Percentiles rank a stretch among this genome's conserved stretches.
Evolutionary conservation across 192 early-diverging fungal genomes (phyloP).

Genomic region (Backusella luteola): DNA sequence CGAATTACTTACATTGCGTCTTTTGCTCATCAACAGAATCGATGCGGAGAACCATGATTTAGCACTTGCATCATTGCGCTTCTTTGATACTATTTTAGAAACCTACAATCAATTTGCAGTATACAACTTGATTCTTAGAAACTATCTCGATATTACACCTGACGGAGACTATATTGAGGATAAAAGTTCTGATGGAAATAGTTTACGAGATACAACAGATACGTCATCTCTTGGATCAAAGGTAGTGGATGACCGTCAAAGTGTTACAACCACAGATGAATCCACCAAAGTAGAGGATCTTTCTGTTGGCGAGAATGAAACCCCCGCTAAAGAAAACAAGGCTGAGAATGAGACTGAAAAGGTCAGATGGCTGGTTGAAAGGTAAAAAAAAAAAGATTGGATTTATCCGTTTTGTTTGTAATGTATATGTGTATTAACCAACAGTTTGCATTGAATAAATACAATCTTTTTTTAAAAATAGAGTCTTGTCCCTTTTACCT

Average conservation of each 20-base stretch:
- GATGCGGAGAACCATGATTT: slow-evolving; percentile 38
- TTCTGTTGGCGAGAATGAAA: slow-evolving; percentile 14
- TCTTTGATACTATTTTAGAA: slow-evolving; percentile 60
- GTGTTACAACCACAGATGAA: slow-evolving; percentile 10
- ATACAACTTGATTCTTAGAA: slow-evolving; percentile 55
- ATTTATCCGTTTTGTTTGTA: background rate
- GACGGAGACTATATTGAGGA: slow-evolving; percentile 35
- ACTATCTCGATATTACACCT: slow-evolving; percentile 41
- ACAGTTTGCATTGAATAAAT: background rate
- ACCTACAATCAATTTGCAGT: slow-evolving; percentile 62
- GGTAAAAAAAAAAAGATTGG: slow-evolving; percentile 13
- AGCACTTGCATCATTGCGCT: slow-evolving; percentile 51
- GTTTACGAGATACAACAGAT: slow-evolving; percentile 11
- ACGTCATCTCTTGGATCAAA: slow-evolving; percentile 22
- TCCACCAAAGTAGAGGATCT: slow-evolving; percentile 13
- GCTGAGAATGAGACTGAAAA: slow-evolving; percentile 31
- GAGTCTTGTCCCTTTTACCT: slow-evolving; percentile 35
- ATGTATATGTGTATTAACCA: background rate
- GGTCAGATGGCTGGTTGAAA: slow-evolving; percentile 38
- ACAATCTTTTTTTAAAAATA: background rate
- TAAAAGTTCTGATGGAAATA: background rate
- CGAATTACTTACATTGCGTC: slow-evolving; percentile 39
- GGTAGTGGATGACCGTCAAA: background rate
- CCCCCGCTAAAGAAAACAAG: slow-evolving; percentile 28
- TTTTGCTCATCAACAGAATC: slow-evolving; percentile 39